These are phyloP conservation scores for Verticillium isaacii DNA, from an alignment of 2,329 filamentous ascomycete species.

Conservation along the genomic window DNA sequence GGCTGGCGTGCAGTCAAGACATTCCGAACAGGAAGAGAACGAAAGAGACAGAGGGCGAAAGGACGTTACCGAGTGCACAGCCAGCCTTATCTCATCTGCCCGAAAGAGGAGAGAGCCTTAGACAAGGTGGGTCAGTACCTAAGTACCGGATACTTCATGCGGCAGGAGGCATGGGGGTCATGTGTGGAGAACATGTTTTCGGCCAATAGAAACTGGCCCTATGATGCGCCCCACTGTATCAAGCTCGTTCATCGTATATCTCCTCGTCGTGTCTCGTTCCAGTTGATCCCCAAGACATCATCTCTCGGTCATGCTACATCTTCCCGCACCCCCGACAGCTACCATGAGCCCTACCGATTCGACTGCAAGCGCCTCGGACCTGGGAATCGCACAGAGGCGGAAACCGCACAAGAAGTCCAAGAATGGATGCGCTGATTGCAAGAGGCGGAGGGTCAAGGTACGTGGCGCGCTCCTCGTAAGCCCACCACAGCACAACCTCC, in stretches of 20 bases:
- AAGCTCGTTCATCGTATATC: neutral
- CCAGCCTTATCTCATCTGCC: too few relatives aligned
- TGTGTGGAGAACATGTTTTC: too few relatives aligned
- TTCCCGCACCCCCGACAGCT: neutral
- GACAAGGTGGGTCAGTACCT: too few relatives aligned
- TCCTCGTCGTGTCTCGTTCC: neutral
- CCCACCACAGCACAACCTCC: neutral
- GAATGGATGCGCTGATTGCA: conserved; percentile 10
- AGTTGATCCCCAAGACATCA: neutral
- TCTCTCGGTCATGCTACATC: neutral
- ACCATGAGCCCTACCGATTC: neutral
- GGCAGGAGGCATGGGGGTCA: too few relatives aligned
- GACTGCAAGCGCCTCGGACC: too few relatives aligned
- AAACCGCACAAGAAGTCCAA: conserved; percentile 11
- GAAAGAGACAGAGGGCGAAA: too few relatives aligned
- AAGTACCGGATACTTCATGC: too few relatives aligned
- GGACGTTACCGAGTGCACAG: too few relatives aligned
- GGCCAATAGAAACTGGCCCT: too few relatives aligned
- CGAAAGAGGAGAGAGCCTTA: too few relatives aligned
- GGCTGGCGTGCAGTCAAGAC: too few relatives aligned
- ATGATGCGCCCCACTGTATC: neutral
- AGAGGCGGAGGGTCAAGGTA: conserved; percentile 14
- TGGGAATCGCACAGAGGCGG: neutral
- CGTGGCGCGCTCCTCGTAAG: neutral
- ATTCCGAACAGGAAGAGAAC: too few relatives aligned